phyloP scores from a whole-genome alignment of 192 early-diverging fungal genomes.

The Backusella tarrabulga region DNA sequence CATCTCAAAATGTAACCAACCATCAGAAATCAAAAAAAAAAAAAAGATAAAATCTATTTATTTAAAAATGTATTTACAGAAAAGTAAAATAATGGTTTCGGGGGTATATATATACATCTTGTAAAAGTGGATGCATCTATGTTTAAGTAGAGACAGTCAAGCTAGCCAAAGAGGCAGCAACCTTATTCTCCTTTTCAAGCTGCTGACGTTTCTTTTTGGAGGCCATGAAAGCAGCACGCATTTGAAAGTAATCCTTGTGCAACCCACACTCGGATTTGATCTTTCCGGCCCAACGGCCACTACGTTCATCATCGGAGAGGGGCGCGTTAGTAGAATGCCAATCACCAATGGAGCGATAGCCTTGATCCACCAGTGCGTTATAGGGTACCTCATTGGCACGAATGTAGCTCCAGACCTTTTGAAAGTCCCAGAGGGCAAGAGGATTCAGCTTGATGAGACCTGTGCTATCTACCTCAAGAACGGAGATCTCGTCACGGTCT shows the following conservation, averaged over 20 bases:
- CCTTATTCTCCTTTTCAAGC: constrained; percentile 1
- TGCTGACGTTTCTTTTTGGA: constrained; percentile 67
- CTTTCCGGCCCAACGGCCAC: constrained; percentile 85
- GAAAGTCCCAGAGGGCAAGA: constrained; percentile 88
- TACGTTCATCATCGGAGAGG: constrained; percentile 71
- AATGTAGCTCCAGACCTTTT: constrained; percentile 85
- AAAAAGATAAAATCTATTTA: background rate
- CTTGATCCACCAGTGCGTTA: constrained; percentile 84
- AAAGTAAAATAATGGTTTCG: background rate
- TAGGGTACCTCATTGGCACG: constrained; percentile 86
- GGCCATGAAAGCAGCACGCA: constrained; percentile 76
- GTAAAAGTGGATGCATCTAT: background rate
- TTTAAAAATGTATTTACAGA: background rate
- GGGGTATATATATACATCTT: background rate
- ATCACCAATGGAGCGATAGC: constrained; percentile 93
- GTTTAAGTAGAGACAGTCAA: background rate
- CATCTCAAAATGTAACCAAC: background rate
- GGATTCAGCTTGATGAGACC: constrained; percentile 91
- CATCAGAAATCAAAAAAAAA: background rate
- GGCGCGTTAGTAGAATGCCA: constrained; percentile 84
- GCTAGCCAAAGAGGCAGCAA: background rate
- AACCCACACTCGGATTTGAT: constrained; percentile 93
- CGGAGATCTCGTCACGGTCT: constrained; percentile 69
- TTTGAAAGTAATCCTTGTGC: constrained; percentile 96
- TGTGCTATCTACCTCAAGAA: constrained; percentile 81